Conservation (phyloP, 495 filamentous ascomycete genomes). For the Talaromyces ruber region DNA sequence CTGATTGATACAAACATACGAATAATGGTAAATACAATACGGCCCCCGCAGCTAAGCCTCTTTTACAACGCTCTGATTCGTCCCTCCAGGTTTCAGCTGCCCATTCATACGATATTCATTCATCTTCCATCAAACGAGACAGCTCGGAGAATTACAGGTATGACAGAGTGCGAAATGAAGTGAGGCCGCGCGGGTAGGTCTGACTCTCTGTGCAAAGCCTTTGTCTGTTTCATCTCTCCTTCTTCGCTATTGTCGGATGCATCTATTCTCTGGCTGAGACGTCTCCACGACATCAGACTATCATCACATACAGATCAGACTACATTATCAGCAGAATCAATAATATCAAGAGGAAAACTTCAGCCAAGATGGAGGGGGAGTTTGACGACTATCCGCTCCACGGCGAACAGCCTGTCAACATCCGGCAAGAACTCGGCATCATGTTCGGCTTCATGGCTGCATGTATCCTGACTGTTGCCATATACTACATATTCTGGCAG, state of each 20-base stretch:
- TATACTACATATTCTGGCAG: conserved; percentile 31
- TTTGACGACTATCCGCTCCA: not conserved
- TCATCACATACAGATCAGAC: not conserved
- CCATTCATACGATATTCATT: not conserved
- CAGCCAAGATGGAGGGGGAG: not conserved
- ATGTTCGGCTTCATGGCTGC: conserved; percentile 32
- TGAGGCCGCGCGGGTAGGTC: not conserved
- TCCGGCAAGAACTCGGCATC: conserved; percentile 32
- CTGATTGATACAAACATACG: not conserved
- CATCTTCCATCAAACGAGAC: not conserved
- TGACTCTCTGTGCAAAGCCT: not conserved
- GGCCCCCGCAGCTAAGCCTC: not conserved
- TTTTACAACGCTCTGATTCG: not conserved
- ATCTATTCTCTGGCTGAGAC: not conserved
- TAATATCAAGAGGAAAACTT: not conserved
- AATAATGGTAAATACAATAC: not conserved
- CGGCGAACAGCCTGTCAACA: conserved; percentile 8
- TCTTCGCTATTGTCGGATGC: not conserved
- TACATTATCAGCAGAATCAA: not conserved
- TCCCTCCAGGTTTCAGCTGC: not conserved
- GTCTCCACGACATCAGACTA: not conserved
- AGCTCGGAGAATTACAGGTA: not conserved
- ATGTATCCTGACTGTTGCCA: conserved; percentile 26
- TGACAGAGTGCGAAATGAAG: not conserved
- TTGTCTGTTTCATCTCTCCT: not conserved